phyloP scores from a whole-genome alignment of 169 alveolate genomes.

The Cryptosporidium baileyi region DNA sequence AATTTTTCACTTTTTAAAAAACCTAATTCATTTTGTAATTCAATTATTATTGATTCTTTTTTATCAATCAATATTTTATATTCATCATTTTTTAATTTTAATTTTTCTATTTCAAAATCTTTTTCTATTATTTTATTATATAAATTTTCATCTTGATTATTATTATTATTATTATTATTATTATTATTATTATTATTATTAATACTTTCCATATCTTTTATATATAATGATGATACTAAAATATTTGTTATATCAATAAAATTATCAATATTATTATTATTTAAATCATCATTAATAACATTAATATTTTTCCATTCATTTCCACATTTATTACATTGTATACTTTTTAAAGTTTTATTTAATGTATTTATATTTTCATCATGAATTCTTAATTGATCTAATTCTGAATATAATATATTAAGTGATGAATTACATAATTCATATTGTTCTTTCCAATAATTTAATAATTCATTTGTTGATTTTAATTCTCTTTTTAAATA shows the following conservation, averaged over 20 bases:
- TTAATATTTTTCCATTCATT: constrained; percentile 36
- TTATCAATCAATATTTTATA: not conserved
- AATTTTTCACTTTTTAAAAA: not conserved
- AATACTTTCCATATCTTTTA: not conserved
- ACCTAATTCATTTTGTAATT: constrained; percentile 11
- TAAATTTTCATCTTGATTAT: not conserved
- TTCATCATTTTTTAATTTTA: constrained; percentile 14
- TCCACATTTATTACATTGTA: constrained; percentile 44
- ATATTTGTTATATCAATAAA: constrained; percentile 16
- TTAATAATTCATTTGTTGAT: constrained; percentile 14
- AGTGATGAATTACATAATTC: constrained; percentile 41
- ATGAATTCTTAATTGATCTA: constrained; percentile 17
- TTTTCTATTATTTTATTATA: not conserved
- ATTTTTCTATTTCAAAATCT: constrained; percentile 16
- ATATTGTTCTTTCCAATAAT: constrained; percentile 53
- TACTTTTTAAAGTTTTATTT: constrained; percentile 12
- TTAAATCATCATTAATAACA: constrained; percentile 15
- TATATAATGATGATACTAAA: constrained; percentile 3
- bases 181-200: not conserved
- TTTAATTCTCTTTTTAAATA: not conserved
- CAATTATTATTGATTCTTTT: constrained; percentile 16
- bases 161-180: not conserved
- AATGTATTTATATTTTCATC: constrained; percentile 22
- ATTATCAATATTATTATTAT: not conserved
- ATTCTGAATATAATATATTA: not conserved